These are phyloP conservation scores for Theobroma grandiflorum DNA, from an alignment of 441 rosid genomes.

Conservation along the genomic window DNA sequence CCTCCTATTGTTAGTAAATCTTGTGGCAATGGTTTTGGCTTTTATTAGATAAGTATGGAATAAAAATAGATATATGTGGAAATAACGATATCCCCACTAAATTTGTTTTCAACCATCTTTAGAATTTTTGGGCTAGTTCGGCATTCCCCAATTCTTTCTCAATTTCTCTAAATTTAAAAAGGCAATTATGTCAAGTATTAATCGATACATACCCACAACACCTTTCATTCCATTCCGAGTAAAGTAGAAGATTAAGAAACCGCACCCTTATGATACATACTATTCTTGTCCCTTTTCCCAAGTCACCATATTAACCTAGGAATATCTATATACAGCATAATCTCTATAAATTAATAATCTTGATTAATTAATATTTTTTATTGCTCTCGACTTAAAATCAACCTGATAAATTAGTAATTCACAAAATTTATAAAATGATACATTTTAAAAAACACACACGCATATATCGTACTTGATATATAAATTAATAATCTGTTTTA, in stretches of 20 bases:
- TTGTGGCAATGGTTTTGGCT: background rate
- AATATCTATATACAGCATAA: background rate
- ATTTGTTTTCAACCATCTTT: background rate
- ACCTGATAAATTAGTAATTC: no score
- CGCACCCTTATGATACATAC: background rate
- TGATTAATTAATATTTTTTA: no score
- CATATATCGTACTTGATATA: no score
- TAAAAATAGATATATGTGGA: background rate
- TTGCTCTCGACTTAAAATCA: no score
- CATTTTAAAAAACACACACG: no score
- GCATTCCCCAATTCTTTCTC: background rate
- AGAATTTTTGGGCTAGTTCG: background rate
- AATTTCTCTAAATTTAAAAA: background rate
- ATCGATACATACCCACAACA: background rate
- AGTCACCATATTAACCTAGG: background rate
- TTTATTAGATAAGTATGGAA: slow-evolving; percentile 9
- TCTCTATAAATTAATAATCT: no score
- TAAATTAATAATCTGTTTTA: no score
- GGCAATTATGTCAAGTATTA: background rate
- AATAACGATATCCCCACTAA: background rate
- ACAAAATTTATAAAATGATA: no score
- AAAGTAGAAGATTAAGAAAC: background rate
- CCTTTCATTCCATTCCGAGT: background rate
- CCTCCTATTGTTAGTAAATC: slow-evolving; percentile 10
- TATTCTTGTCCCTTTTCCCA: background rate